These are phyloP conservation scores for Grammothele lineata DNA, from an alignment of 768 basidiomycete species.

Conservation along the genomic window DNA sequence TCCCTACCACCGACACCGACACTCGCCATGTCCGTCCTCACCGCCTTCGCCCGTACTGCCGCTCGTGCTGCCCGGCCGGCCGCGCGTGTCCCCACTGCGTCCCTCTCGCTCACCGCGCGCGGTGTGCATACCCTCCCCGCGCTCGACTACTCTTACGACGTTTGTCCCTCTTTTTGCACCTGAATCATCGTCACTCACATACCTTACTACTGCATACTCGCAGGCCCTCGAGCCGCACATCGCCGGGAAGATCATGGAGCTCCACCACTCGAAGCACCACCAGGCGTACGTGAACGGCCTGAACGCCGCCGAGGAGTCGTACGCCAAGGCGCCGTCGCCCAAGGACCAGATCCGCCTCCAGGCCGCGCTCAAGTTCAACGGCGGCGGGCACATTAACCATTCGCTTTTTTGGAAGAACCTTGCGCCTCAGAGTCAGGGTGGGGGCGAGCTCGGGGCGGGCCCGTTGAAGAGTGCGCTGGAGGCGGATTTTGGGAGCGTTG, in stretches of 20 bases:
- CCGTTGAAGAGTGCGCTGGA: slow-evolving; percentile 73
- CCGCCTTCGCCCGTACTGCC: slow-evolving; percentile 16
- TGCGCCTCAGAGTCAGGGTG: slow-evolving; percentile 61
- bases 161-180: slow-evolving; percentile 28
- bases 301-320: slow-evolving; percentile 89
- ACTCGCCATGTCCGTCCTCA: slow-evolving; percentile 18
- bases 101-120: slow-evolving; percentile 36
- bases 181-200: neutral
- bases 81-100: slow-evolving; percentile 33
- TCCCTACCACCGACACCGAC: no score
- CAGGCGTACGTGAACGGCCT: slow-evolving; percentile 93
- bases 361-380: slow-evolving; percentile 93
- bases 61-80: slow-evolving; percentile 31
- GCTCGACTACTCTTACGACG: slow-evolving; percentile 79
- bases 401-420: slow-evolving; percentile 98
- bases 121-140: slow-evolving; percentile 70
- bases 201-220: no score
- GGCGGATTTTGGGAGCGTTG: slow-evolving; percentile 83
- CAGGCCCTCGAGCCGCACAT: slow-evolving; percentile 87
- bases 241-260: slow-evolving; percentile 86
- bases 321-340: slow-evolving; percentile 57
- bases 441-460: slow-evolving; percentile 62
- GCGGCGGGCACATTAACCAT: slow-evolving; percentile 97
- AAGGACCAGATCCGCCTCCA: slow-evolving; percentile 83
- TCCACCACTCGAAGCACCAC: slow-evolving; percentile 91